Evolutionary conservation across 2,329 filamentous ascomycete species (phyloP), one percentile per base, ranked within the genome.

Genomic region (Botrytis medusae): DNA sequence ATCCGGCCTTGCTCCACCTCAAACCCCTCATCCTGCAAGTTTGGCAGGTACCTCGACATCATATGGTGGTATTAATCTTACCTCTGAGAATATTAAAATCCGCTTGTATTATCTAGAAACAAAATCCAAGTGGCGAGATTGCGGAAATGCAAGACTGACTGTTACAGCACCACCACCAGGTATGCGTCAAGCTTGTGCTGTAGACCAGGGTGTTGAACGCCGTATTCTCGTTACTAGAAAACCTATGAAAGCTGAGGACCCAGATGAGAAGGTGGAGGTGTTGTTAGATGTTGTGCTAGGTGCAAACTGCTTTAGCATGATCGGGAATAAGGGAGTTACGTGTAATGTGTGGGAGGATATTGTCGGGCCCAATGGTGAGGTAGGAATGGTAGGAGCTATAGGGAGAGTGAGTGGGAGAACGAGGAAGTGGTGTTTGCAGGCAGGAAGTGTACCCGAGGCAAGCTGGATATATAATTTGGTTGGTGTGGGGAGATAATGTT

Each of bases 71-170:
- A 87, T 75, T n/a, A 88, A 90, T 32, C 82, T 91, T 34, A 92
- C 91, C 71, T 90, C 93, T 73, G 91, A 91, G 72, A 94, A 96
- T 79, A 90, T 95, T 69, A 95, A 95, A 78, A 93, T 98, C 77
- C 88, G 94, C 51, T 88, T 98, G 20, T 97, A 98, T 81, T 86
- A 93, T 67, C 90, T 95, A 68, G 91, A 94, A 74, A 86, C 88
- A 1, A 86, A 89, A 20, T 90, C 90, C 68, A 95, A 95, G 81
- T 99, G 96, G 96, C 91, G 94, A 75, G 95, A 98, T 81, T 90
- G 95, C 84, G 95, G 96, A 76, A 91, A 93, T 77, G 97, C 94
- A 74, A 87, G 90, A 54, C 84, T 99, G 74, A 93, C 92, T 25
- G 94, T 99, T 79, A 90, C 94, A 81, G 89, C 90, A 29, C 92